Evolutionary conservation across 1,284 basidiomycete species (phyloP).

Genomic region (Austroboletus sp.): DNA sequence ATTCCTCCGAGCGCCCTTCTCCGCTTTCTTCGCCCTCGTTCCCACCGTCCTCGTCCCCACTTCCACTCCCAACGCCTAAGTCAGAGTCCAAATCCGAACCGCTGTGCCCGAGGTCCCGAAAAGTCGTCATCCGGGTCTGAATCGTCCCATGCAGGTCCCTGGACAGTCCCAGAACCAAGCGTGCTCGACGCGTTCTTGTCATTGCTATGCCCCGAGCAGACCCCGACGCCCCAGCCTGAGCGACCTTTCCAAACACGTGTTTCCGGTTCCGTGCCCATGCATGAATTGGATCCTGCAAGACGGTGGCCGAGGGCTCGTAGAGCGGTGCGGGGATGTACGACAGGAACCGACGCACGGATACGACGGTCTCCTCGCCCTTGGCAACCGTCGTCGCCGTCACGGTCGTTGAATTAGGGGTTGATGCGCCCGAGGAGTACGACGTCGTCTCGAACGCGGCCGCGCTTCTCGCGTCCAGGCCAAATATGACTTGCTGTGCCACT

Average conservation of each 20-base stretch:
- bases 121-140: slow-evolving; percentile 53
- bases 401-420: slow-evolving; percentile 15
- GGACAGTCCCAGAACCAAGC: slow-evolving; percentile 23
- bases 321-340: slow-evolving; percentile 41
- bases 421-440: slow-evolving; percentile 27
- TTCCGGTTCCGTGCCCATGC: slow-evolving; percentile 56
- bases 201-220: slow-evolving; percentile 5
- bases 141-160: slow-evolving; percentile 38
- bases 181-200: slow-evolving; percentile 8
- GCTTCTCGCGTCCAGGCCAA: slow-evolving; percentile 55
- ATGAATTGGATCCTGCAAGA: slow-evolving; percentile 57
- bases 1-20: slow-evolving; percentile 16
- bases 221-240: no score
- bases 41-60: slow-evolving; percentile 10
- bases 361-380: slow-evolving; percentile 49
- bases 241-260: slow-evolving; percentile 49
- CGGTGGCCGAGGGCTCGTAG: slow-evolving; percentile 44
- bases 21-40: slow-evolving; percentile 23
- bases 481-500: slow-evolving; percentile 48
- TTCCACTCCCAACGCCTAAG: slow-evolving; percentile 13
- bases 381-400: slow-evolving; percentile 26
- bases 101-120: slow-evolving; percentile 29
- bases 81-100: slow-evolving; percentile 14
- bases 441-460: slow-evolving; percentile 39
- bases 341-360: slow-evolving; percentile 48